These are phyloP conservation scores for Xylaria sp. DNA, from an alignment of 2,329 filamentous ascomycete genomes.

Conservation along the genomic window DNA sequence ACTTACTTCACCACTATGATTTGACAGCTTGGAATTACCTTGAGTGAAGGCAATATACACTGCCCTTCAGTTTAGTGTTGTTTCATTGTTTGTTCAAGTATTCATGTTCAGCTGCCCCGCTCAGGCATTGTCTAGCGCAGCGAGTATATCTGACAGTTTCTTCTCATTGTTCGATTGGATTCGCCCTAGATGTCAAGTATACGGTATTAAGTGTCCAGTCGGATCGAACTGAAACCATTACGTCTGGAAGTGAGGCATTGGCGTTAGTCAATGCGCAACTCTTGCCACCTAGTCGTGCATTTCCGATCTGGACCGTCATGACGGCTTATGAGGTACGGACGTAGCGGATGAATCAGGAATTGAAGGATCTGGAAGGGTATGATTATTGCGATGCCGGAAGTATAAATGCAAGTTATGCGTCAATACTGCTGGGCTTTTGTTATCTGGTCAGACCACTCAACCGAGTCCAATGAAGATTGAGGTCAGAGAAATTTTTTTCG, in stretches of 20 bases:
- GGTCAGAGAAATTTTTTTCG: slow-evolving; percentile 27
- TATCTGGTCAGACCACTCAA: slow-evolving; percentile 14
- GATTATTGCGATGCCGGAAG: slow-evolving; percentile 22
- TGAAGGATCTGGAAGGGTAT: not conserved
- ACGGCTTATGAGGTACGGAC: slow-evolving; percentile 3
- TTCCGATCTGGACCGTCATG: not conserved
- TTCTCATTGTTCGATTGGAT: slow-evolving; percentile 6
- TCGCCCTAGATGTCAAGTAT: slow-evolving; percentile 8
- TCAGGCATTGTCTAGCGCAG: not conserved
- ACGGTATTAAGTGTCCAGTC: not conserved
- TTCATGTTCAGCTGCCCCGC: slow-evolving; percentile 20
- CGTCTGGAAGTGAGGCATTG: not conserved
- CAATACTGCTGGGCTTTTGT: slow-evolving; percentile 9
- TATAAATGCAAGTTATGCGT: slow-evolving; percentile 23
- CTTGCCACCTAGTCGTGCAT: slow-evolving; percentile 9
- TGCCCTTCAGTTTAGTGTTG: not conserved
- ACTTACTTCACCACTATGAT: not conserved
- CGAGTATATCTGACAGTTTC: not conserved
- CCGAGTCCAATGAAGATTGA: slow-evolving; percentile 27
- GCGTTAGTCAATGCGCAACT: not conserved
- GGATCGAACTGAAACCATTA: not conserved
- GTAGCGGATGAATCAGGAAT: slow-evolving; percentile 6
- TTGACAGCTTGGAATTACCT: not conserved
- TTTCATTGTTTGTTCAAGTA: not conserved
- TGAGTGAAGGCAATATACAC: not conserved